Conservation (phyloP, 2,329 filamentous ascomycete species). For the Colletotrichum tamarilloi region DNA sequence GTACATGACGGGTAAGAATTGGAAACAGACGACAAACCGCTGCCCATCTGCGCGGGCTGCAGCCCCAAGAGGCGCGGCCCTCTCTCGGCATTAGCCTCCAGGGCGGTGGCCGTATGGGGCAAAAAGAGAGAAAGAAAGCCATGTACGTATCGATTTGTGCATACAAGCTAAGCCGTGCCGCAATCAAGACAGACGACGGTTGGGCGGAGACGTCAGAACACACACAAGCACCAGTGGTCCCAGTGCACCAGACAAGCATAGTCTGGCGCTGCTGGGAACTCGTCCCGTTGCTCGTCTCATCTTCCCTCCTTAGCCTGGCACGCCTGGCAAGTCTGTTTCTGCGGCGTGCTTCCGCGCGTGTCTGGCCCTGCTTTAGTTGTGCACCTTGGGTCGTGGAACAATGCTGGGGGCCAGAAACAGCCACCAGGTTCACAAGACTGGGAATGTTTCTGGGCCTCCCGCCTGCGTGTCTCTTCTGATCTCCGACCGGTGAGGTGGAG, state of each 20-base stretch:
- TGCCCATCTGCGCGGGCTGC: constrained; percentile 31
- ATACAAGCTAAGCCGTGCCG: constrained; percentile 24
- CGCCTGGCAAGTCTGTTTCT: not conserved
- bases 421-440: not conserved
- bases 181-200: constrained; percentile 25
- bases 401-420: not conserved
- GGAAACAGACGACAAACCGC: constrained; percentile 35
- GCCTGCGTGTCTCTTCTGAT: not conserved
- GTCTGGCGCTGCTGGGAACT: not conserved
- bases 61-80: constrained; percentile 35
- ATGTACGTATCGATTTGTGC: constrained; percentile 28
- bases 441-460: constrained; percentile 1
- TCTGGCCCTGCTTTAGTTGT: constrained; percentile 18
- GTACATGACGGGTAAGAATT: constrained; percentile 34
- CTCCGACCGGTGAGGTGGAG: constrained; percentile 10
- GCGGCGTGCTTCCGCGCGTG: constrained; percentile 5
- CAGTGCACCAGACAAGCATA: constrained; percentile 1
- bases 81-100: constrained; percentile 36
- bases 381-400: constrained; percentile 5
- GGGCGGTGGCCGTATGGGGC: constrained; percentile 31
- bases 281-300: constrained; percentile 7
- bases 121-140: constrained; percentile 12
- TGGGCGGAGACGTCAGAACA: constrained; percentile 30
- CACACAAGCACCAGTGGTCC: constrained; percentile 8
- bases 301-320: not conserved